A percentile compares a stretch with the other conserved stretches of the same genome.
Evolutionary conservation across 371 early-diverging fungal genomes (phyloP).

Genomic region (Mortierella sp.): DNA sequence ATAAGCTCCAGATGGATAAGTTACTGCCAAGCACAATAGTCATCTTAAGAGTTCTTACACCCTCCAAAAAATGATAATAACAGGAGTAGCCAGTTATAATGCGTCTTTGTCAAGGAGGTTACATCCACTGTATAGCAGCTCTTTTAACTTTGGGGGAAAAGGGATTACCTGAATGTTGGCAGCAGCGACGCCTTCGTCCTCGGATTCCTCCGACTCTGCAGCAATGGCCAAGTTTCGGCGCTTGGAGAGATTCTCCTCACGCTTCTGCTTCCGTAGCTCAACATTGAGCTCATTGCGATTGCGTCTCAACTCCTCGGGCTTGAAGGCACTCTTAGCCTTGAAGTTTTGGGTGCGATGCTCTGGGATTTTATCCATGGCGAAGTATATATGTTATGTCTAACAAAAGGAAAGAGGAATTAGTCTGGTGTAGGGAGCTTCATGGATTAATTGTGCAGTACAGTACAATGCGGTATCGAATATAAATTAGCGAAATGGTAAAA

Average conservation of each 20-base stretch:
- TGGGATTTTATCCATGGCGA: conserved; percentile 65
- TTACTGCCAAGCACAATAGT: neutral
- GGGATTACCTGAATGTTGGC: conserved; percentile 63
- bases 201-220: conserved; percentile 79
- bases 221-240: conserved; percentile 84
- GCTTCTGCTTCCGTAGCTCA: conserved; percentile 96
- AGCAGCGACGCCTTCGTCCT: conserved; percentile 77
- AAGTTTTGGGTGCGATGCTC: conserved; percentile 79
- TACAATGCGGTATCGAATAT: too few relatives aligned
- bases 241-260: conserved; percentile 95
- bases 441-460: too few relatives aligned
- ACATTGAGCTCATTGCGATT: conserved; percentile 94
- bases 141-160: neutral
- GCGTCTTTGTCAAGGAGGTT: too few relatives aligned
- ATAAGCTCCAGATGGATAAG: neutral
- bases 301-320: conserved; percentile 93
- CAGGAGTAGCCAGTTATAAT: neutral
- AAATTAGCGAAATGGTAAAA: neutral
- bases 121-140: too few relatives aligned
- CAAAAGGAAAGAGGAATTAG: conserved; percentile 6
- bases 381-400: neutral
- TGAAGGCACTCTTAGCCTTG: conserved; percentile 90
- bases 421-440: neutral
- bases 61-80: neutral
- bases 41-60: neutral